phyloP scores from a whole-genome alignment of 1,284 basidiomycete species.

The Apiotrichum montevideense region DNA sequence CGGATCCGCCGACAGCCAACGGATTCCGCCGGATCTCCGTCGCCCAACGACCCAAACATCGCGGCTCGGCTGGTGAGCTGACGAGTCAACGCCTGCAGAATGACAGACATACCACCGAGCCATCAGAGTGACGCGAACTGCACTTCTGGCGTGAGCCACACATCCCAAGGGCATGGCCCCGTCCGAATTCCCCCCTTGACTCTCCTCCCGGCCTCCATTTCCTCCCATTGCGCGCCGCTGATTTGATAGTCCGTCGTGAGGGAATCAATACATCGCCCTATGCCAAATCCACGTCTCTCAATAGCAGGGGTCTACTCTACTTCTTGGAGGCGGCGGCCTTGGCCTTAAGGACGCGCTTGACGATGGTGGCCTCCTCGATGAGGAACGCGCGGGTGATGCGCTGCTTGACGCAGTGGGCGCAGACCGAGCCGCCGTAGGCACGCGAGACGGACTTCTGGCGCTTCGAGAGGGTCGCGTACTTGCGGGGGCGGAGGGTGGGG shows the following conservation, averaged over 20 bases:
- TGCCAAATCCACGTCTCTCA: slow-evolving; percentile 12
- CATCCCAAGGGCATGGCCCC: too few relatives aligned
- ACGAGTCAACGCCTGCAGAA: too few relatives aligned
- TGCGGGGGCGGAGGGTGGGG: slow-evolving; percentile 82
- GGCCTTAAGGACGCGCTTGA: slow-evolving; percentile 98
- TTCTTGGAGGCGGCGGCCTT: slow-evolving; percentile 48
- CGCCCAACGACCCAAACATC: too few relatives aligned
- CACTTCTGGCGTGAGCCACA: too few relatives aligned
- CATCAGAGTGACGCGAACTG: too few relatives aligned
- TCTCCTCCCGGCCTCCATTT: too few relatives aligned
- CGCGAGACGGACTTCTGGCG: slow-evolving; percentile 88
- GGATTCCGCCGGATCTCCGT: too few relatives aligned
- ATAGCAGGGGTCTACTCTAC: slow-evolving; percentile 27
- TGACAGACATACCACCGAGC: too few relatives aligned
- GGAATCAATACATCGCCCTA: slow-evolving; percentile 26
- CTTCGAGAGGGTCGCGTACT: slow-evolving; percentile 91
- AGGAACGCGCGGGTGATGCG: slow-evolving; percentile 97
- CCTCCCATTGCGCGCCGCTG: too few relatives aligned
- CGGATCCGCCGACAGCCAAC: too few relatives aligned
- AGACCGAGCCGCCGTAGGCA: slow-evolving; percentile 92
- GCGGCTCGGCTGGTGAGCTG: too few relatives aligned
- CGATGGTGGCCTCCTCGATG: slow-evolving; percentile 99
- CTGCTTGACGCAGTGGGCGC: slow-evolving; percentile 84
- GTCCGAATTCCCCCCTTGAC: too few relatives aligned
- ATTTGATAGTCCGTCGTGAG: slow-evolving; percentile 3